Percentiles rank a stretch among this genome's conserved stretches.
Conservation (phyloP, 2,329 filamentous ascomycete species). For the Fusarium pseudonygamai region DNA sequence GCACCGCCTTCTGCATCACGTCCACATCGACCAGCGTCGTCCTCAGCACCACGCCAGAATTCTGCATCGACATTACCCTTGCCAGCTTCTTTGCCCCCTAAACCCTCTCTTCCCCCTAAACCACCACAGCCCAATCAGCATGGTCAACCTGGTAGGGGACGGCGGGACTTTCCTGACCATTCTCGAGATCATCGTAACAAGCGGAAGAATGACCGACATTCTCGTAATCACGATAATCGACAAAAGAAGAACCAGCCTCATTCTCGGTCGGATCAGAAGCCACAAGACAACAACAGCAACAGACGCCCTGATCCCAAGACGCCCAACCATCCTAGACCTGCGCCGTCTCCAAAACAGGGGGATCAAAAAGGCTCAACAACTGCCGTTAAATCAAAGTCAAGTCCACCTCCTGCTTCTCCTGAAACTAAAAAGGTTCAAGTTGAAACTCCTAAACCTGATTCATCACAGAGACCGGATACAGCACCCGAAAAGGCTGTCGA, state of each 20-base stretch:
- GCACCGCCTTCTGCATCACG: slow-evolving; percentile 23
- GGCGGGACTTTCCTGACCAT: slow-evolving; percentile 41
- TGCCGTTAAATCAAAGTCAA: slow-evolving; percentile 8
- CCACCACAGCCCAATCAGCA: slow-evolving; percentile 38
- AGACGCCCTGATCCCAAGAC: slow-evolving; percentile 12
- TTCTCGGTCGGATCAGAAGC: slow-evolving; percentile 40
- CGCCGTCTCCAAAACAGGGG: slow-evolving; percentile 36
- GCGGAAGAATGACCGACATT: slow-evolving; percentile 47
- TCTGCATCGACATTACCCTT: slow-evolving; percentile 24
- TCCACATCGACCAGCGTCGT: slow-evolving; percentile 21
- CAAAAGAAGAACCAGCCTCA: slow-evolving; percentile 40
- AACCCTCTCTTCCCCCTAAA: slow-evolving; percentile 47
- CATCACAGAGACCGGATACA: slow-evolving; percentile 11
- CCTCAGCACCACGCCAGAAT: slow-evolving; percentile 28
- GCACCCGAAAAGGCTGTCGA: slow-evolving; percentile 21
- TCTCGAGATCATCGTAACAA: slow-evolving; percentile 45
- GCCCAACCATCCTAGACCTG: slow-evolving; percentile 30
- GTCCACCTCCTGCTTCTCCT: slow-evolving; percentile 1
- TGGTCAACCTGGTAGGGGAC: slow-evolving; percentile 29
- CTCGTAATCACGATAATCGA: slow-evolving; percentile 44
- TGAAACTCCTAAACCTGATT: slow-evolving; percentile 6
- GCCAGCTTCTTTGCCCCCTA: slow-evolving; percentile 46
- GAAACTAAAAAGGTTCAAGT: slow-evolving; percentile 17
- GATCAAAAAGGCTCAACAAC: slow-evolving; percentile 37
- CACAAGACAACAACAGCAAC: slow-evolving; percentile 32